These are phyloP conservation scores for Saturnispora sanitii DNA, from an alignment of 805 yeast genomes.

Conservation along the genomic window DNA sequence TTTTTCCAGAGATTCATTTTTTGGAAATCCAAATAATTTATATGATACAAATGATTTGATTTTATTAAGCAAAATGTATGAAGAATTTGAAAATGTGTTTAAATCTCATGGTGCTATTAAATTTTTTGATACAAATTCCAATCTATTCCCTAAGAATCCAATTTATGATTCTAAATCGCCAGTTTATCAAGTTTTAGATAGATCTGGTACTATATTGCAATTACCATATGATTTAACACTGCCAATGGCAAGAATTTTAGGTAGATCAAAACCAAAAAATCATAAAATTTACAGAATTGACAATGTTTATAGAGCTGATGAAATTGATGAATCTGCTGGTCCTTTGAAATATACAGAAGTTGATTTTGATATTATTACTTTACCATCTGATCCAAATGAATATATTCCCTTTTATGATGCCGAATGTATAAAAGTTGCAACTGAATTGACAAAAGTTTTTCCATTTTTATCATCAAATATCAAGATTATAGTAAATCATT, in stretches of 20 bases:
- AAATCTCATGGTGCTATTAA: constrained; percentile 81
- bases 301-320: constrained; percentile 67
- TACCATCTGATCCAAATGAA: constrained; percentile 21
- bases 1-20: constrained; percentile 75
- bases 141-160: constrained; percentile 75
- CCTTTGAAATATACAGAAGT: constrained; percentile 74
- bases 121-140: constrained; percentile 44
- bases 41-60: constrained; percentile 38
- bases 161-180: constrained; percentile 52
- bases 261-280: constrained; percentile 45
- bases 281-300: constrained; percentile 67
- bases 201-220: constrained; percentile 80
- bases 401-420: constrained; percentile 61
- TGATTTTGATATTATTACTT: constrained; percentile 72
- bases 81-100: constrained; percentile 54
- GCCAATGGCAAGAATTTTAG: constrained; percentile 80
- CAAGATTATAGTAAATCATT: constrained; percentile 64
- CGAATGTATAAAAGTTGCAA: constrained; percentile 74
- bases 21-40: constrained; percentile 40
- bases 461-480: constrained; percentile 58
- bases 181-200: constrained; percentile 74
- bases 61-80: constrained; percentile 49
- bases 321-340: constrained; percentile 49
- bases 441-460: constrained; percentile 55
- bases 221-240: constrained; percentile 82